A percentile compares a stretch with the other conserved stretches of the same genome.
These are phyloP conservation scores for Cornus controversa DNA, from an alignment of 148 eudicot genomes.

Conservation along the genomic window DNA sequence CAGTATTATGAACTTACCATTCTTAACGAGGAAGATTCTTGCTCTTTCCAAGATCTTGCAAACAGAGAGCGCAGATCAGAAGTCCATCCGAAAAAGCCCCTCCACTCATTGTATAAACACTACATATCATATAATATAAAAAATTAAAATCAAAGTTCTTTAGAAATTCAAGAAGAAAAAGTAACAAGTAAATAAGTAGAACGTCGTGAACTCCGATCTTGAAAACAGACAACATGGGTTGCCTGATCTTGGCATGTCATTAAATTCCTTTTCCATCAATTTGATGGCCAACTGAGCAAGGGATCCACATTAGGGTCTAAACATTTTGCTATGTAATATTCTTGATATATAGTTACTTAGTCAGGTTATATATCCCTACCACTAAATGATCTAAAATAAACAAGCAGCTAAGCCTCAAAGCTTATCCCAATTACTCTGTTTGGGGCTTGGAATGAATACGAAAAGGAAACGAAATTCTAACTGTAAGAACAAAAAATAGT, in stretches of 20 bases:
- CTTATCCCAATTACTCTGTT: background rate
- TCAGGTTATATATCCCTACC: background rate
- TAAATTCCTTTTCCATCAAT: background rate
- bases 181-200: background rate
- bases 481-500: no score
- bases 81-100: constrained; percentile 71
- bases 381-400: background rate
- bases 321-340: no score
- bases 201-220: background rate
- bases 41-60: constrained; percentile 59
- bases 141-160: background rate
- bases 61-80: constrained; percentile 60
- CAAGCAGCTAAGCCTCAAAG: no score
- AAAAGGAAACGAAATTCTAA: background rate
- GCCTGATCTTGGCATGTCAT: background rate
- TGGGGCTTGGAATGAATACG: background rate
- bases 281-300: background rate
- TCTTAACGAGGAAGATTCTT: constrained; percentile 52
- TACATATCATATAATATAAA: constrained; percentile 28
- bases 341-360: no score
- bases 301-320: background rate
- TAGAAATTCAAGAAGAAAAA: background rate
- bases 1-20: constrained; percentile 39
- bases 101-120: constrained; percentile 81
- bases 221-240: background rate